Evolutionary conservation across 1,284 basidiomycete genomes (phyloP).

Genomic region (Malassezia vespertilionis): DNA sequence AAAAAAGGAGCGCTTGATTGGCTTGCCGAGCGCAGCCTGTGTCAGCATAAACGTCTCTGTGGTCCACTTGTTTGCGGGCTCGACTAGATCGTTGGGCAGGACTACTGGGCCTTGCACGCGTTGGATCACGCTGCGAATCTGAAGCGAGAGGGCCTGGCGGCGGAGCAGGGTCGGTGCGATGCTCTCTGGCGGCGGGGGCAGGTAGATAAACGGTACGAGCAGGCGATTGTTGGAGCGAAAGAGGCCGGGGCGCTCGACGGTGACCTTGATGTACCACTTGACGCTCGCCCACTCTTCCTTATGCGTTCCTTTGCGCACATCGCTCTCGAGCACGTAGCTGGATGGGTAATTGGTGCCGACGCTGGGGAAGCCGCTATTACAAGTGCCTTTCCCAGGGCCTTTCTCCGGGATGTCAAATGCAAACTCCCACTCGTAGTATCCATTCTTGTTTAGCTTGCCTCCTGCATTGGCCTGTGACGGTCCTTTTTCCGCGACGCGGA

Average conservation of each 20-base stretch:
- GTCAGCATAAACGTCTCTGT: constrained; percentile 2
- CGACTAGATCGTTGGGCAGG: constrained; percentile 6
- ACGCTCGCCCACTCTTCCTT: constrained; percentile 29
- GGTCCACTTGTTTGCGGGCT: constrained; percentile 13
- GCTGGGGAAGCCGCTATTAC: constrained; percentile 11
- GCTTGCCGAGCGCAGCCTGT: constrained; percentile 3
- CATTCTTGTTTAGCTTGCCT: constrained; percentile 9
- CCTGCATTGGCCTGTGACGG: background rate
- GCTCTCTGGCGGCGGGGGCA: constrained; percentile 27
- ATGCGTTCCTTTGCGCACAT: constrained; percentile 7
- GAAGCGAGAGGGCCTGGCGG: constrained; percentile 18
- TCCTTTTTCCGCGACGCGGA: constrained; percentile 6
- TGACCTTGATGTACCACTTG: constrained; percentile 40
- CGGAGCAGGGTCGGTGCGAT: constrained; percentile 16
- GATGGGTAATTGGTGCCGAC: constrained; percentile 17
- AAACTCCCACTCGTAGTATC: constrained; percentile 22
- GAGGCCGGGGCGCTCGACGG: constrained; percentile 30
- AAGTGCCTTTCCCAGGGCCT: constrained; percentile 4
- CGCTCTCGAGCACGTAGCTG: constrained; percentile 18
- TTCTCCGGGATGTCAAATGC: constrained; percentile 24
- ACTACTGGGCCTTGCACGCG: background rate
- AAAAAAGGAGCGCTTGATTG: constrained; percentile 7
- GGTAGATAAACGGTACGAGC: constrained; percentile 36
- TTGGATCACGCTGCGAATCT: constrained; percentile 18
- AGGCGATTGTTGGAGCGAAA: constrained; percentile 32